phyloP scores from a whole-genome alignment of 148 eudicot genomes.

The Nyssa sinensis region DNA sequence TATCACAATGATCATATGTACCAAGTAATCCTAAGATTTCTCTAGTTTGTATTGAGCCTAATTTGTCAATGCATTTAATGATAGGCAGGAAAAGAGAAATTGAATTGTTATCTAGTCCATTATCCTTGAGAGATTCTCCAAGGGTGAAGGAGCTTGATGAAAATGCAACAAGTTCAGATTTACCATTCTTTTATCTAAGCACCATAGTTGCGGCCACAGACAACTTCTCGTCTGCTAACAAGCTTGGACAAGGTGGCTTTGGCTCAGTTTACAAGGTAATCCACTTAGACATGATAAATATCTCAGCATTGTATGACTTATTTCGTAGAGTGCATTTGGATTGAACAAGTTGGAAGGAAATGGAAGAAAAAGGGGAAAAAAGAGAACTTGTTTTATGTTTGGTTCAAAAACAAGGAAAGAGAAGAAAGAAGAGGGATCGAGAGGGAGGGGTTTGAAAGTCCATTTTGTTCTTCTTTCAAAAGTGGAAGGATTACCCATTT shows the following conservation, averaged over 20 bases:
- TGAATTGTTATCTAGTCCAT: slow-evolving; percentile 7
- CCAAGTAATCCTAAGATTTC: too few relatives aligned
- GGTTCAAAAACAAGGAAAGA: too few relatives aligned
- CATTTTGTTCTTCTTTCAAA: too few relatives aligned
- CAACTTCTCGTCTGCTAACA: slow-evolving; percentile 15
- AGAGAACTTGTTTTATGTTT: too few relatives aligned
- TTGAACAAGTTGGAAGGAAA: too few relatives aligned
- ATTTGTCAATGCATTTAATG: too few relatives aligned
- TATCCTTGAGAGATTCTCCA: not conserved
- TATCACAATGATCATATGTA: too few relatives aligned
- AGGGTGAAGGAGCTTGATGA: slow-evolving; percentile 27
- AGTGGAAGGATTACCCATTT: too few relatives aligned
- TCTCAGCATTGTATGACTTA: not conserved
- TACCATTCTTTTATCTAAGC: slow-evolving; percentile 21
- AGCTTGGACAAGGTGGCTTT: slow-evolving; percentile 35
- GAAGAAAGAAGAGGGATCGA: slow-evolving; percentile 35
- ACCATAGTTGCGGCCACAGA: slow-evolving; percentile 21
- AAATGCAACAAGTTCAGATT: slow-evolving; percentile 25
- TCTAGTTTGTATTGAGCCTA: too few relatives aligned
- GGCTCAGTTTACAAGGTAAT: slow-evolving; percentile 33
- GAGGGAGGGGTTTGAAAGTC: not conserved
- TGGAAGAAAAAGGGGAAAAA: too few relatives aligned
- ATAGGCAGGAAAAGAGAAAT: not conserved
- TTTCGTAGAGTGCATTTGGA: not conserved
- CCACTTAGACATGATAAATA: not conserved